A percentile compares a stretch with the other conserved stretches of the same genome.
These are phyloP conservation scores for Linum lewisii DNA, from an alignment of 345 rosid genomes.

Conservation along the genomic window DNA sequence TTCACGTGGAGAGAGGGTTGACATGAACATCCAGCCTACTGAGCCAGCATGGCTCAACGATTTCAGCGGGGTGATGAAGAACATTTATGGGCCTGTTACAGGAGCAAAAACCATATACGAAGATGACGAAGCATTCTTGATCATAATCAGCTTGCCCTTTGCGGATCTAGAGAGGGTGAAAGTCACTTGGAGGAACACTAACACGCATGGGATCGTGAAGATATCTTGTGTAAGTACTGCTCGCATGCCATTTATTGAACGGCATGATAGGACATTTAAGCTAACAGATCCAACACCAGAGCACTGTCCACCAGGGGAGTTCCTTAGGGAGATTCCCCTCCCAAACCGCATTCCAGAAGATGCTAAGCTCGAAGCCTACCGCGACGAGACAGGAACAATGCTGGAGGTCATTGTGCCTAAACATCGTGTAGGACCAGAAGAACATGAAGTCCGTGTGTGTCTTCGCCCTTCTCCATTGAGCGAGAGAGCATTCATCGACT, in stretches of 20 bases:
- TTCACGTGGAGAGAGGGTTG: slow-evolving; percentile 12
- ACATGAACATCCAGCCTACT: slow-evolving; percentile 12
- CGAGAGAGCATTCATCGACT: background rate
- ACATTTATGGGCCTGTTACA: slow-evolving; percentile 20
- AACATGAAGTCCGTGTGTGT: slow-evolving; percentile 20
- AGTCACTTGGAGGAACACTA: slow-evolving; percentile 20
- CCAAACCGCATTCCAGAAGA: slow-evolving; percentile 20
- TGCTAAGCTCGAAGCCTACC: slow-evolving; percentile 19
- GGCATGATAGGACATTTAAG: slow-evolving; percentile 21
- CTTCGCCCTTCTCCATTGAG: slow-evolving; percentile 10
- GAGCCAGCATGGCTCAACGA: slow-evolving; percentile 20
- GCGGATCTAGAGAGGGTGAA: slow-evolving; percentile 22
- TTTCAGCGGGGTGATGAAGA: slow-evolving; percentile 22
- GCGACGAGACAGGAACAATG: slow-evolving; percentile 14
- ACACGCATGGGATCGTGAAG: slow-evolving; percentile 13
- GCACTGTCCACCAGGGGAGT: slow-evolving; percentile 21
- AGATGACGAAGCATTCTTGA: slow-evolving; percentile 18
- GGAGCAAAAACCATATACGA: slow-evolving; percentile 23
- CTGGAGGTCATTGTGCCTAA: slow-evolving; percentile 20
- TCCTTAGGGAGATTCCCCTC: slow-evolving; percentile 18
- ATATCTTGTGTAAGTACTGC: slow-evolving; percentile 15
- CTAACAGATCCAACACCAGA: slow-evolving; percentile 15
- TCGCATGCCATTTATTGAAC: slow-evolving; percentile 15
- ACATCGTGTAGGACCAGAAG: slow-evolving; percentile 19
- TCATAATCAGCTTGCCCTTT: slow-evolving; percentile 21